Evolutionary conservation across 1,284 basidiomycete species (phyloP), one percentile per base, ranked within the genome.

Genomic region (Boletellus deceptivus): DNA sequence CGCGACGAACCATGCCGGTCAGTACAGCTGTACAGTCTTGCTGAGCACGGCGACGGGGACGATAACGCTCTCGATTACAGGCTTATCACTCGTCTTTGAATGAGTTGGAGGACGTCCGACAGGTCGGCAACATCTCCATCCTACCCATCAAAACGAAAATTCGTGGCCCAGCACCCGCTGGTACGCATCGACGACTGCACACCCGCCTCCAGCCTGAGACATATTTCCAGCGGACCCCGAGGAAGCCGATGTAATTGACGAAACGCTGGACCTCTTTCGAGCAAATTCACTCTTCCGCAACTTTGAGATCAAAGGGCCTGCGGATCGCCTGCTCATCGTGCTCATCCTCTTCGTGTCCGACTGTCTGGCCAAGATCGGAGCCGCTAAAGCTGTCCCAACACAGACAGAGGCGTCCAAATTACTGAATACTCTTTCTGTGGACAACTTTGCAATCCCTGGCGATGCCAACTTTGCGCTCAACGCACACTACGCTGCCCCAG

Each of bases 221-320:
- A 33, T 17, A 33, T 49, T 46, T 39, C 37, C 61, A 86, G 92
- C 89, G 59, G 91, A 96, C 69, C 78, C 85, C 0, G 80, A 82
- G 11, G 76, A 85, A 55, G 80, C 84, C 37, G 97, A 99, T 71
- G 94, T 99, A 62, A 83, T 99, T 59, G 95, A 98, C 71, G 97
- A 99, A 75, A 87, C 93, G 4, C 78, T 99, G 48, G 93, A 98
- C 74, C 85, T 99, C 52, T 99, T 99, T 76, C 89, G 97, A 46
- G 95, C 97, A 67, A 99, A 99, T 75, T 97, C 94, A 42, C 87
- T 99, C 55, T 99, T 99, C 75, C 89, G 97, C 66, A 99, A 99
- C 77, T 99, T 99, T 68, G 97, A 99, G 77, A 99, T 99, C 83
- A 98, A 98, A 73, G 93, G 97, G 24, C 89, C 92, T 47, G 96